Evolutionary conservation across 768 basidiomycete species (phyloP).

Genomic region (Boletellus ananas): DNA sequence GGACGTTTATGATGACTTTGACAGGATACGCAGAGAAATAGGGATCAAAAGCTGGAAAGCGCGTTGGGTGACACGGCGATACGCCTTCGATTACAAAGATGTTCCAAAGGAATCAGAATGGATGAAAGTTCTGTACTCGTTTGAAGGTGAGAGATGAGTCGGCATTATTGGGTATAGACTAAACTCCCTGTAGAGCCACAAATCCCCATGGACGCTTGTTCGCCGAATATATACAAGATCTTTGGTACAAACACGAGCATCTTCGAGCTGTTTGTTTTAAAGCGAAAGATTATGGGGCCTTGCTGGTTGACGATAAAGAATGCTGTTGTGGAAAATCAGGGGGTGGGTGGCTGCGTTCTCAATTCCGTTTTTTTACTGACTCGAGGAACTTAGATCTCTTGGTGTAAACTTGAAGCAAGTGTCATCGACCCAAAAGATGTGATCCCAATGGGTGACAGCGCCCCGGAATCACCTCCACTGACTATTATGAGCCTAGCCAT

Average conservation of each 20-base stretch:
- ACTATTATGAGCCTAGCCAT: constrained; percentile 87
- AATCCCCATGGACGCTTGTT: constrained; percentile 67
- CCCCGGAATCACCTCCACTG: constrained; percentile 78
- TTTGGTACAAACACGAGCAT: constrained; percentile 91
- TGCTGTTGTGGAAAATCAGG: constrained; percentile 70
- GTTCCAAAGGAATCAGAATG: constrained; percentile 82
- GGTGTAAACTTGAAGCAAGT: constrained; percentile 92
- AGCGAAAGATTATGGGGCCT: constrained; percentile 98
- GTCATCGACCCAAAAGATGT: constrained; percentile 86
- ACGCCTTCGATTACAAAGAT: constrained; percentile 78
- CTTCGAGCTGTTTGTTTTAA: constrained; percentile 90
- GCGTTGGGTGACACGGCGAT: constrained; percentile 85
- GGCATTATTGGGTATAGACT: background rate
- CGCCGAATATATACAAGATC: constrained; percentile 80
- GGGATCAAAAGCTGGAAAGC: constrained; percentile 74
- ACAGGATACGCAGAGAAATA: constrained; percentile 65
- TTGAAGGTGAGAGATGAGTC: constrained; percentile 56
- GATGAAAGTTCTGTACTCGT: constrained; percentile 93
- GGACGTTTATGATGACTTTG: constrained; percentile 83
- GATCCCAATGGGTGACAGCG: constrained; percentile 74
- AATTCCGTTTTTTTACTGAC: background rate
- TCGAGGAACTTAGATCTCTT: constrained; percentile 66
- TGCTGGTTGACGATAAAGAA: constrained; percentile 92
- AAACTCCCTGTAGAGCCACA: constrained; percentile 30
- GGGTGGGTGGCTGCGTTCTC: constrained; percentile 46